Conservation (phyloP, 2,329 filamentous ascomycete species). For the Biscogniauxia sp. region DNA sequence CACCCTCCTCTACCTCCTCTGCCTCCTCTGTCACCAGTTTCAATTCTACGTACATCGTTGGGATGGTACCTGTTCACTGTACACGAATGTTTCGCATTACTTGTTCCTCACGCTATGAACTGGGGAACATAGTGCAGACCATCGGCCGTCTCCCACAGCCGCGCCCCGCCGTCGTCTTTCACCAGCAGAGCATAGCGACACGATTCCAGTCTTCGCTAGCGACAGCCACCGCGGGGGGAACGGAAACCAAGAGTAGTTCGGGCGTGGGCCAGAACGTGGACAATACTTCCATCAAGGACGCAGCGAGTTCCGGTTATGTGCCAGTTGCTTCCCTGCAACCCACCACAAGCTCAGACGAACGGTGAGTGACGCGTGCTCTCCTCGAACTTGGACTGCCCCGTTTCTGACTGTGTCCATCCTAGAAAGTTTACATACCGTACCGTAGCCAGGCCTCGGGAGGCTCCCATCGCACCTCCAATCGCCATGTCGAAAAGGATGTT, state of each 20-base stretch:
- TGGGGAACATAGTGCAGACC: not conserved
- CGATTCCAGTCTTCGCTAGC: not conserved
- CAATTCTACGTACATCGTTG: not conserved
- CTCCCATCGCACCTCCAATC: not conserved
- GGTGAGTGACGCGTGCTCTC: too few relatives aligned
- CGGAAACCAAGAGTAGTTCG: too few relatives aligned
- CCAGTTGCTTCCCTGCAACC: not conserved
- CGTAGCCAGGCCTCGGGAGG: too few relatives aligned
- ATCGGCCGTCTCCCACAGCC: not conserved
- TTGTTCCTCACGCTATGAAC: not conserved
- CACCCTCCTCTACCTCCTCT: too few relatives aligned
- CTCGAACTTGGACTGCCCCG: too few relatives aligned
- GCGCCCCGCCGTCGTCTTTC: not conserved
- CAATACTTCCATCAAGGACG: constrained; percentile 8
- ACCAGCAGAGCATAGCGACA: not conserved
- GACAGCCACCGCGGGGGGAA: not conserved
- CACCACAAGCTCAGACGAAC: too few relatives aligned
- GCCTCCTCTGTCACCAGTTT: not conserved
- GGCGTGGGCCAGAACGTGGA: not conserved
- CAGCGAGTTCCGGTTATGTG: constrained; percentile 3
- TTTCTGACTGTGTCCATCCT: not conserved
- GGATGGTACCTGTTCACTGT: not conserved
- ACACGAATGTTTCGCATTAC: not conserved
- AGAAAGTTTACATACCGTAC: too few relatives aligned
- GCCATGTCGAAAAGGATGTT: not conserved